Percentiles rank a stretch among this genome's conserved stretches.
Evolutionary conservation across 257 asterid species (phyloP).

Genomic region (Solanum infundibuliforme): DNA sequence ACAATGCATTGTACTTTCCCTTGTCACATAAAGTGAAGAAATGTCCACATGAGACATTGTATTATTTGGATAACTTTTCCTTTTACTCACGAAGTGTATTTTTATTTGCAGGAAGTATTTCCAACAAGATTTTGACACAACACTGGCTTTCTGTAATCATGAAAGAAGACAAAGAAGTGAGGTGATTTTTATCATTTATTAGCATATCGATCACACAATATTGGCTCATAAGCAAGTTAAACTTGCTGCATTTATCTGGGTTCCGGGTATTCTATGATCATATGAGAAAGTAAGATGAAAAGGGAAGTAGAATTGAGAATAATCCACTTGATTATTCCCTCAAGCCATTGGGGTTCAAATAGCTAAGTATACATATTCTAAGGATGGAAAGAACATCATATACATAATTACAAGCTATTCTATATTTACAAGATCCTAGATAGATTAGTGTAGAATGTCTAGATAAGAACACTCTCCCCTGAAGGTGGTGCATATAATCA

Average conservation of each 20-base stretch:
- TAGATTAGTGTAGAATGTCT: neutral
- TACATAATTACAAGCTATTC: neutral
- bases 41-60: neutral
- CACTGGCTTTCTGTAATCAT: conserved; percentile 79
- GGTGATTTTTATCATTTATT: conserved; percentile 28
- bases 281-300: neutral
- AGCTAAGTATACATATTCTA: neutral
- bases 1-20: neutral
- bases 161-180: conserved; percentile 82
- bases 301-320: neutral
- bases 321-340: neutral
- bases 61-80: neutral
- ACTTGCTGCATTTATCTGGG: neutral
- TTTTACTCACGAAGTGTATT: conserved; percentile 6
- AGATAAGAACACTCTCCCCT: neutral
- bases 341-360: neutral
- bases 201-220: neutral
- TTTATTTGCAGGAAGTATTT: conserved; percentile 52
- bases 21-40: neutral
- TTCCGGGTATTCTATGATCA: neutral
- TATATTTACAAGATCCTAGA: neutral
- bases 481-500: neutral
- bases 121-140: conserved; percentile 86
- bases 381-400: neutral
- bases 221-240: neutral